Conservation (phyloP, 106 monocot species). For the Dioscorea alata region DNA sequence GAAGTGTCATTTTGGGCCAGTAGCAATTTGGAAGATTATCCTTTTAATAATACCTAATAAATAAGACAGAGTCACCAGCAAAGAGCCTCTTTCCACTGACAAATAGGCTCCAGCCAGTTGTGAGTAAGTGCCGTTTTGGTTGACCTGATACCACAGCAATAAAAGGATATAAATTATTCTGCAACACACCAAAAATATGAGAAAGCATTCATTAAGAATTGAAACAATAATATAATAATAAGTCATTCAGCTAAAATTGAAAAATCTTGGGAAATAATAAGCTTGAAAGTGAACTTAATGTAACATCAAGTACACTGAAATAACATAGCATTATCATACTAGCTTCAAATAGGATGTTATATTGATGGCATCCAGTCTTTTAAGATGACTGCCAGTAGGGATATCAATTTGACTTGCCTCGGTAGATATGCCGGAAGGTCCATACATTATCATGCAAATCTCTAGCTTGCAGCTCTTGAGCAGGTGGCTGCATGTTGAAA, state of each 20-base stretch:
- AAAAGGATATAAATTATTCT: too few relatives aligned
- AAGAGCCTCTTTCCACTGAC: slow-evolving; percentile 83
- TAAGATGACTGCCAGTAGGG: too few relatives aligned
- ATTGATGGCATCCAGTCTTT: too few relatives aligned
- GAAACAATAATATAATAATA: too few relatives aligned
- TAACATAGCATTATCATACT: too few relatives aligned
- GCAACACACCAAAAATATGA: too few relatives aligned
- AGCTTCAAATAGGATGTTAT: too few relatives aligned
- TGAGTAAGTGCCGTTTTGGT: slow-evolving; percentile 81
- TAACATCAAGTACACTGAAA: too few relatives aligned
- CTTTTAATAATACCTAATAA: slow-evolving; percentile 51
- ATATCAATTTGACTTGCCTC: slow-evolving; percentile 33
- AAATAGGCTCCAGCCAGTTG: slow-evolving; percentile 92
- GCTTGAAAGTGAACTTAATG: neutral
- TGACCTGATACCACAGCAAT: slow-evolving; percentile 45
- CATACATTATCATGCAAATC: slow-evolving; percentile 86
- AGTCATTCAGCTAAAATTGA: neutral
- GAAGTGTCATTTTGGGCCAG: too few relatives aligned
- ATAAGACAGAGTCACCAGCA: slow-evolving; percentile 92
- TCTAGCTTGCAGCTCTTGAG: slow-evolving; percentile 77
- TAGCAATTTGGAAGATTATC: too few relatives aligned
- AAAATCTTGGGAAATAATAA: neutral
- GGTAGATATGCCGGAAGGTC: slow-evolving; percentile 95
- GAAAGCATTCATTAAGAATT: too few relatives aligned
- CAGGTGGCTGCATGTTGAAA: slow-evolving; percentile 87